Conservation (phyloP, 306 rosid genomes). For the Quercus cerris region DNA sequence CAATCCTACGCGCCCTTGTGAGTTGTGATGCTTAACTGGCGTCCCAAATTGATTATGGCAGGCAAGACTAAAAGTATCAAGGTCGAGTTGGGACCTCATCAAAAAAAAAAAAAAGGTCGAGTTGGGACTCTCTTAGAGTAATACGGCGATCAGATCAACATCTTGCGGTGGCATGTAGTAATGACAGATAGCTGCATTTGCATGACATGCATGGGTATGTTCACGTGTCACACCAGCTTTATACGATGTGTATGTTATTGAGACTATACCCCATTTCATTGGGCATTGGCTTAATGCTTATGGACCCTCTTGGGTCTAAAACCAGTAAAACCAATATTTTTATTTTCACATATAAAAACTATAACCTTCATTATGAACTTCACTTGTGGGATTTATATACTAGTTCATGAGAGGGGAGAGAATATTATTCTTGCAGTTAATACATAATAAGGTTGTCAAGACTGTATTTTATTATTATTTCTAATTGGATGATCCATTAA, state of each 20-base stretch:
- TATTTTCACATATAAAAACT: no score
- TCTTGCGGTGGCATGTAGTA: slow-evolving; percentile 20
- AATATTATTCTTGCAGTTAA: no score
- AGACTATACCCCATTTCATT: neutral
- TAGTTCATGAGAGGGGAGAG: no score
- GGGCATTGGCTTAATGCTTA: neutral
- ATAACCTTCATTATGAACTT: no score
- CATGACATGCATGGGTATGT: slow-evolving; percentile 36
- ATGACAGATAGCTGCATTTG: slow-evolving; percentile 20
- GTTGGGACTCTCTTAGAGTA: slow-evolving; percentile 32
- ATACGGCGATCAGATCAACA: slow-evolving; percentile 23
- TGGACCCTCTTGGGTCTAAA: neutral
- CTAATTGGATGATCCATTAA: neutral
- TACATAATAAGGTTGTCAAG: no score
- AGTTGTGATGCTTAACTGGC: no score
- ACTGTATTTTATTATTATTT: neutral
- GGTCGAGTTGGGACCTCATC: slow-evolving; percentile 30
- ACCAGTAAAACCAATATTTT: no score
- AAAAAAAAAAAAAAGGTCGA: neutral
- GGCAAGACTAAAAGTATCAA: slow-evolving; percentile 7
- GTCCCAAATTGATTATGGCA: no score
- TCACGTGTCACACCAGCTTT: slow-evolving; percentile 7
- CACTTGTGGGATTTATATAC: no score
- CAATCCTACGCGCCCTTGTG: no score
- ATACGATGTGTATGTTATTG: neutral